Conservation (phyloP, 352 stramenopile species). For the Hyphochytrium catenoides region DNA sequence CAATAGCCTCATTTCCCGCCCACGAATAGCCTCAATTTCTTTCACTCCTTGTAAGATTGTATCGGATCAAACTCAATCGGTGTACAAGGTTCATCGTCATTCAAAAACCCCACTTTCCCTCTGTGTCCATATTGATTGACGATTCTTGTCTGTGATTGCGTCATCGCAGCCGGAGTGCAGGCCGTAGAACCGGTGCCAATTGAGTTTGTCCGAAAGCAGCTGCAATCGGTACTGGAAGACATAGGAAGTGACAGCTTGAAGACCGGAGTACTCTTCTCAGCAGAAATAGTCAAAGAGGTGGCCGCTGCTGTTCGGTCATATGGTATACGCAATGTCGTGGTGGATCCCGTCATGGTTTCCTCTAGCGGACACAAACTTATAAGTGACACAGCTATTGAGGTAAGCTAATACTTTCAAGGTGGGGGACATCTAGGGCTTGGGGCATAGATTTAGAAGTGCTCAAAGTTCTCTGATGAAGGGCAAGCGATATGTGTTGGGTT, state of each 20-base stretch:
- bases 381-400: slow-evolving; percentile 21
- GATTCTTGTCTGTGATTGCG: not conserved
- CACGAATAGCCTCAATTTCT: too few relatives aligned
- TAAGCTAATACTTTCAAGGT: too few relatives aligned
- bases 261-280: slow-evolving; percentile 47
- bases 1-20: too few relatives aligned
- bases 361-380: slow-evolving; percentile 36
- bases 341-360: slow-evolving; percentile 59
- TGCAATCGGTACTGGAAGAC: slow-evolving; percentile 28
- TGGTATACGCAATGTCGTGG: slow-evolving; percentile 18
- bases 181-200: slow-evolving; percentile 20
- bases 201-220: slow-evolving; percentile 22
- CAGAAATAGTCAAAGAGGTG: slow-evolving; percentile 21
- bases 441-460: too few relatives aligned
- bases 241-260: slow-evolving; percentile 35
- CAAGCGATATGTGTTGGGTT: too few relatives aligned
- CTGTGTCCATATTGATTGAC: not conserved
- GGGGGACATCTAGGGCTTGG: too few relatives aligned
- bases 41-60: too few relatives aligned
- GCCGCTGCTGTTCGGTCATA: slow-evolving; percentile 15
- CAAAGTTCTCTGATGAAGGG: too few relatives aligned
- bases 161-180: too few relatives aligned
- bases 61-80: too few relatives aligned
- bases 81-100: too few relatives aligned
- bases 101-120: too few relatives aligned